Base-by-base conservation (phyloP, 179 eudicot genomes). In the Camellia oleifera region DNA sequence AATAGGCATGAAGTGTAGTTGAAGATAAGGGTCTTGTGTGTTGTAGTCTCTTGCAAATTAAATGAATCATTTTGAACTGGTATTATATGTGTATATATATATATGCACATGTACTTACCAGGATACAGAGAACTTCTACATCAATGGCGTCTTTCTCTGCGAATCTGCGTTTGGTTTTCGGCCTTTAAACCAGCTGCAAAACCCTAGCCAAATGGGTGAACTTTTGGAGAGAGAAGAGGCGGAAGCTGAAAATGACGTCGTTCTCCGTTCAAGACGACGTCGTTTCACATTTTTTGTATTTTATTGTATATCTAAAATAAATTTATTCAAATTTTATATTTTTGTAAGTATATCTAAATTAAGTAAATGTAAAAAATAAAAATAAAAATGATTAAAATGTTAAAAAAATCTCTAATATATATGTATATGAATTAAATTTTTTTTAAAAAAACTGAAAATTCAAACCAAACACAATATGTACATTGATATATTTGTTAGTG, bases 61-160 rank as follows among this genome's bases (percentile, higher is more conserved):
- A 56, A 74, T 4, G 75, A 23, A 52, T 11, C 75, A 72, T 72
- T 32, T 32, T 72, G 60, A 20, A 70, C 74, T 46, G 20, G 7
- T 48, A 48, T 48, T 48, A 48, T 45, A 5, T 18, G 9, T 2
- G 26, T 15, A 48, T 10, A 66, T 4, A 11, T 32, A 26, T 66
- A 13, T 7, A 32, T 26, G 45, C 3, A 61, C 58, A 44, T 69
- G 17, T 9, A 69, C 72, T 69, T 7, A n/a, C 72, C 72, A 45
- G 56, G 9, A 17, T 46, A 23, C 0, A 45, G 56, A 45, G 20
- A 5, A 10, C 58, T 54, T 54, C 58, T 54, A 1, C 54, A 17
- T 45, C 13, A 18, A 7, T 69, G 13, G 73, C 18, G 3, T 69
- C 73, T 46, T 26, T 45, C 32, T 32, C 32, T 32, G 32, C 32